Evolutionary conservation across 2,329 filamentous ascomycete species (phyloP).

Genomic region (Catunica adiposa): DNA sequence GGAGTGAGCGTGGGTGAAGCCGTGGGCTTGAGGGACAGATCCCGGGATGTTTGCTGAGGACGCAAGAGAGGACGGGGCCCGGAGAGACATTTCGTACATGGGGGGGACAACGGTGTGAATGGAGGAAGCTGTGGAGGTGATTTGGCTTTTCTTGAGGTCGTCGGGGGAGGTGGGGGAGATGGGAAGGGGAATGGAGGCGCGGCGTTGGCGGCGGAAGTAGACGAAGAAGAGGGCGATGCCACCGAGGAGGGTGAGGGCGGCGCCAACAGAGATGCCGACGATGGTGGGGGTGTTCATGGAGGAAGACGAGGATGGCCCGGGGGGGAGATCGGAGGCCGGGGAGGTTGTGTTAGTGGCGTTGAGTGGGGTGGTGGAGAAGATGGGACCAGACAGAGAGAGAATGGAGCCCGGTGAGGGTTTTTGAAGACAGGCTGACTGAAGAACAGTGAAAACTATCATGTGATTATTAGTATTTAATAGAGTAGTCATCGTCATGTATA

Average conservation of each 20-base stretch:
- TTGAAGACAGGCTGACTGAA: constrained; percentile 33
- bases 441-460: constrained; percentile 33
- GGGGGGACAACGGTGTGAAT: neutral
- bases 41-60: constrained; percentile 15
- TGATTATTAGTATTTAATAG: too few species aligned
- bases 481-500: too few species aligned
- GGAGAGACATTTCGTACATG: constrained; percentile 1
- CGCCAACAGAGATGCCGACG: constrained; percentile 35
- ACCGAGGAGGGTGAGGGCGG: constrained; percentile 26
- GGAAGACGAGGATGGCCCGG: constrained; percentile 18
- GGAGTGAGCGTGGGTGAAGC: neutral
- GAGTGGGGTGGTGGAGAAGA: constrained; percentile 25
- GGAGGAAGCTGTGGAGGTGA: neutral
- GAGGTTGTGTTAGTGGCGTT: constrained; percentile 21
- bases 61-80: constrained; percentile 8
- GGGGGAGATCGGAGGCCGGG: constrained; percentile 18
- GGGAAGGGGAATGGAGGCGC: constrained; percentile 15
- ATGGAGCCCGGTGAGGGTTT: constrained; percentile 23
- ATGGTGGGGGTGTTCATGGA: constrained; percentile 33
- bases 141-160: neutral
- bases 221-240: constrained; percentile 29
- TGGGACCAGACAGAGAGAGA: constrained; percentile 26
- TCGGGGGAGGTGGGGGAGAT: neutral
- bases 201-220: constrained; percentile 29
- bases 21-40: neutral